Conservation (phyloP, 2,329 filamentous ascomycete species). For the Teratosphaeria epicoccoides region DNA sequence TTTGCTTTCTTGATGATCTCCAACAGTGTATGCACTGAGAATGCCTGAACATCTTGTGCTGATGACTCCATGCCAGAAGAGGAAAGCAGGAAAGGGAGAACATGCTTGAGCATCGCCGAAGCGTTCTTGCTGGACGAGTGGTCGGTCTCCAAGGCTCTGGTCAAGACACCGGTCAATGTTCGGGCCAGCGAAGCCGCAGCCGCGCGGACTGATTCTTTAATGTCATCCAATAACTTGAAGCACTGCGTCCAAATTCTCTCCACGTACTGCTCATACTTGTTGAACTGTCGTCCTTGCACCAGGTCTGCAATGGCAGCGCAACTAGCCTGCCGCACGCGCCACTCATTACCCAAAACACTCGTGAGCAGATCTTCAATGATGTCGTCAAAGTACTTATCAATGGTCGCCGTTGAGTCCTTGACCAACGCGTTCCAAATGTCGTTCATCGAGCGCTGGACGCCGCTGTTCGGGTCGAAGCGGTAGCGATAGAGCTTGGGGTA, state of each 20-base stretch:
- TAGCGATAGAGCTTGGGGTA: conserved; percentile 94
- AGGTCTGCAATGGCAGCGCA: conserved; percentile 84
- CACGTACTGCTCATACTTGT: conserved; percentile 70
- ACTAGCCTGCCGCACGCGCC: conserved; percentile 84
- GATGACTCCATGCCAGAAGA: conserved; percentile 81
- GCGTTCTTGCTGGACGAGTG: conserved; percentile 56
- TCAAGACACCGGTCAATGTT: conserved; percentile 71
- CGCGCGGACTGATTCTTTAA: conserved; percentile 77
- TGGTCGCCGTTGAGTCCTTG: conserved; percentile 66
- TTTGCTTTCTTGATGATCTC: conserved; percentile 80
- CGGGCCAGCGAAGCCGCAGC: conserved; percentile 76
- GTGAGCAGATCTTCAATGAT: conserved; percentile 82
- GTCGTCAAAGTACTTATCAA: conserved; percentile 72
- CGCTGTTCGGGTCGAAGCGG: conserved; percentile 86
- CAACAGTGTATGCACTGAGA: conserved; percentile 69
- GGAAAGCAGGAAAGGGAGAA: conserved; percentile 82
- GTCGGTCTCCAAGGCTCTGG: conserved; percentile 73
- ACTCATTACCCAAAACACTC: conserved; percentile 81
- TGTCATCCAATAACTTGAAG: conserved; percentile 89
- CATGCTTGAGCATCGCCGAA: conserved; percentile 69
- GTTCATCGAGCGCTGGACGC: conserved; percentile 91
- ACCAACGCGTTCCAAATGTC: conserved; percentile 97
- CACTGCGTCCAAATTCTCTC: conserved; percentile 74
- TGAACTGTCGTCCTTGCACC: conserved; percentile 61
- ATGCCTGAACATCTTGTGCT: conserved; percentile 75